phyloP scores from a whole-genome alignment of 139 green algal species.

The Dunaliella primolecta region DNA sequence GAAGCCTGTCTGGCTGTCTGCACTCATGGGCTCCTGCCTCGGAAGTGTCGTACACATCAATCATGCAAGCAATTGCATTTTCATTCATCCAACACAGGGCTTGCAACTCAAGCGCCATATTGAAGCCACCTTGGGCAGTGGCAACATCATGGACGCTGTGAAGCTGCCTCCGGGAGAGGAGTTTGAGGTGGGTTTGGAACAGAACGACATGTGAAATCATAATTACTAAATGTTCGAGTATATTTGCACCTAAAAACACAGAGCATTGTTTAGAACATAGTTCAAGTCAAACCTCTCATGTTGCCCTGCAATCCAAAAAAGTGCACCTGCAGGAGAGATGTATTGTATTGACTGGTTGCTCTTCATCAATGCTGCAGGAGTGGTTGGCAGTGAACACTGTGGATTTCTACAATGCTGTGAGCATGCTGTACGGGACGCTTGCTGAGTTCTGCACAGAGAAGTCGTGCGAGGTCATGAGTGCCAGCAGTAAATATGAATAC shows the following conservation, averaged over 20 bases:
- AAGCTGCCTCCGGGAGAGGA: constrained; percentile 84
- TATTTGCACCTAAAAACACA: too few relatives aligned
- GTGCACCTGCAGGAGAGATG: too few relatives aligned
- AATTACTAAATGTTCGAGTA: too few relatives aligned
- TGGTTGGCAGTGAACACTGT: constrained; percentile 57
- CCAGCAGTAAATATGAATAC: constrained; percentile 62
- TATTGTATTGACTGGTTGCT: too few relatives aligned
- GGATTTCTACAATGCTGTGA: constrained; percentile 97
- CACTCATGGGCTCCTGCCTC: background rate
- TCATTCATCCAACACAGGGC: constrained; percentile 40
- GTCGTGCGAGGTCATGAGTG: constrained; percentile 94
- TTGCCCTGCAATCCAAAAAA: too few relatives aligned
- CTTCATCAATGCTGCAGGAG: too few relatives aligned
- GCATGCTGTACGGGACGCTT: constrained; percentile 88
- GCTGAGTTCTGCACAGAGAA: constrained; percentile 90
- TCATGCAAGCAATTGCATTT: background rate
- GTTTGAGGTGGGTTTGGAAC: too few relatives aligned
- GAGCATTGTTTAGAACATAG: too few relatives aligned
- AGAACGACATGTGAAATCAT: too few relatives aligned
- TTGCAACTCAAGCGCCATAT: constrained; percentile 88
- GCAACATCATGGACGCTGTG: constrained; percentile 82
- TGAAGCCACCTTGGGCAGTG: constrained; percentile 83
- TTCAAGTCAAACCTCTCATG: too few relatives aligned
- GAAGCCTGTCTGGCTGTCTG: background rate
- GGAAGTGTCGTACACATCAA: background rate